These are phyloP conservation scores for Botryosphaeria dothidea DNA, from an alignment of 2,329 filamentous ascomycete species.

Conservation along the genomic window DNA sequence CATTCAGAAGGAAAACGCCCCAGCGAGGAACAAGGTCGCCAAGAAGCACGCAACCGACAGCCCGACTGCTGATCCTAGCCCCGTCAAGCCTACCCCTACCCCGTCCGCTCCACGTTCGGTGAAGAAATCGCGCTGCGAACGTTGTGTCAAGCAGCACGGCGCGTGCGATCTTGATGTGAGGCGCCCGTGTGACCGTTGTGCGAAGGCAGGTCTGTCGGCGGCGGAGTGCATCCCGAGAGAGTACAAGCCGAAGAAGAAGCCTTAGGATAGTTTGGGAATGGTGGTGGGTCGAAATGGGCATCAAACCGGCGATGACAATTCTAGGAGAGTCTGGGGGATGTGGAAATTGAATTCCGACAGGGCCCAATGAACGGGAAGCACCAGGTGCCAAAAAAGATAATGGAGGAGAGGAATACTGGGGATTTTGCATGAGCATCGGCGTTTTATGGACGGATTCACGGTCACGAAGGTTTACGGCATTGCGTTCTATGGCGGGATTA, in stretches of 20 bases:
- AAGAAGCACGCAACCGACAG: background rate
- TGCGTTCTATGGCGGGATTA: no score
- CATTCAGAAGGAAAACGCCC: background rate
- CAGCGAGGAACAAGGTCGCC: background rate
- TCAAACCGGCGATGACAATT: no score
- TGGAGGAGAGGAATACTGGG: no score
- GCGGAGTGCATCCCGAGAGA: background rate
- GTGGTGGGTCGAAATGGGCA: background rate
- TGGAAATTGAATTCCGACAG: no score
- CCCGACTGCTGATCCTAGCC: no score
- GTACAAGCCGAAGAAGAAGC: background rate
- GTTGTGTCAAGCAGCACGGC: conserved; percentile 5
- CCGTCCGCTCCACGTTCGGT: background rate
- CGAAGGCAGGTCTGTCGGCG: background rate
- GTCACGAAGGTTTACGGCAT: no score
- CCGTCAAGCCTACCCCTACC: background rate
- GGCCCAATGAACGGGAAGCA: no score
- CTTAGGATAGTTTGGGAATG: background rate
- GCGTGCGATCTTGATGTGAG: background rate
- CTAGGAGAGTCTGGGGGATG: no score
- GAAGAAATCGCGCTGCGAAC: background rate
- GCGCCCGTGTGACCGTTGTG: background rate
- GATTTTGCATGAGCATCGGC: no score
- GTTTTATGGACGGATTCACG: no score
- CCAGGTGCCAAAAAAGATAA: no score